These are phyloP conservation scores for Holtermannia corniformis DNA, from an alignment of 768 basidiomycete species.

Conservation along the genomic window DNA sequence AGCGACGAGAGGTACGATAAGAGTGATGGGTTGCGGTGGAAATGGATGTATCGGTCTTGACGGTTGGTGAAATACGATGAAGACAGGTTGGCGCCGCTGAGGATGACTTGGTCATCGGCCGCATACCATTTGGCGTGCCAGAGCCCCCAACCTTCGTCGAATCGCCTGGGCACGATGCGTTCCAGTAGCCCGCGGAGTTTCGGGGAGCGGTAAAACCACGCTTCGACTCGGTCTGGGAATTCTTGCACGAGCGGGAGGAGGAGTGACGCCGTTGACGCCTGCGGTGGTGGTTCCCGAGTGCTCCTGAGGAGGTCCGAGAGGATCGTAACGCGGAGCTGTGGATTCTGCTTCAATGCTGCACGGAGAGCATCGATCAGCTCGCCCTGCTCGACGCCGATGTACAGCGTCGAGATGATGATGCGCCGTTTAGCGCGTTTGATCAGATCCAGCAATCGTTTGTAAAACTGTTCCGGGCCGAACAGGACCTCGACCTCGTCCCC, in stretches of 20 bases:
- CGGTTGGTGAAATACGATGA: slow-evolving; percentile 87
- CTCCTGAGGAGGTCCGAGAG: slow-evolving; percentile 62
- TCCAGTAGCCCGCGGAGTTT: slow-evolving; percentile 66
- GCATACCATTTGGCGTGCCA: slow-evolving; percentile 98
- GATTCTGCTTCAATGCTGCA: slow-evolving; percentile 52
- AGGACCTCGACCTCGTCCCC: slow-evolving; percentile 51
- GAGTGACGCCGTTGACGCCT: slow-evolving; percentile 46
- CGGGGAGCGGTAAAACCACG: slow-evolving; percentile 81
- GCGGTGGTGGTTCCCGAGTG: slow-evolving; percentile 41
- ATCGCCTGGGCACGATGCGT: slow-evolving; percentile 72
- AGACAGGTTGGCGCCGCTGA: slow-evolving; percentile 94
- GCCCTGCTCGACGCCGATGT: slow-evolving; percentile 48
- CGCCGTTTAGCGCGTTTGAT: slow-evolving; percentile 65
- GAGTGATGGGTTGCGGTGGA: slow-evolving; percentile 53
- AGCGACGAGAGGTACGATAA: slow-evolving; percentile 79
- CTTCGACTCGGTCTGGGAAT: slow-evolving; percentile 61
- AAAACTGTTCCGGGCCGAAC: slow-evolving; percentile 54
- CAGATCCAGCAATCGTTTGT: slow-evolving; percentile 54
- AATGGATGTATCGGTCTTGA: slow-evolving; percentile 85
- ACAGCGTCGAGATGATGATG: slow-evolving; percentile 63
- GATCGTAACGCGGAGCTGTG: slow-evolving; percentile 57
- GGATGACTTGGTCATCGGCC: slow-evolving; percentile 80
- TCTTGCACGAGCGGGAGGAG: slow-evolving; percentile 63
- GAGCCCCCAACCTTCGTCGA: slow-evolving; percentile 97
- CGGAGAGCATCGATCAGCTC: slow-evolving; percentile 68